Evolutionary conservation across 768 basidiomycete genomes (phyloP).

Genomic region (Calocera cornea): DNA sequence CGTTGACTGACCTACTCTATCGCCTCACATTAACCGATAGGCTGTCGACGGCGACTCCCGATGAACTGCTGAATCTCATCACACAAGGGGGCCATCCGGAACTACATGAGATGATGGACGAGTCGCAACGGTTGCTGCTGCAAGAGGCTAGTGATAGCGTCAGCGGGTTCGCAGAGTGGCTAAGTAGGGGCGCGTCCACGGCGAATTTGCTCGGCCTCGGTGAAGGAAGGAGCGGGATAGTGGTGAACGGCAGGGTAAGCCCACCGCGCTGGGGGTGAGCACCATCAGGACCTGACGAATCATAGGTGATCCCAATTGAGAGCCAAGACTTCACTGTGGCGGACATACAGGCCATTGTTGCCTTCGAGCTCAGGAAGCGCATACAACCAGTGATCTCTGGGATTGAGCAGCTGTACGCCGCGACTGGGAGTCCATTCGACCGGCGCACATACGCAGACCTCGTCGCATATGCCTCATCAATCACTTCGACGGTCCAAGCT

Average conservation of each 20-base stretch:
- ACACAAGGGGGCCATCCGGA: conserved; percentile 3
- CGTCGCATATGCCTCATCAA: conserved; percentile 51
- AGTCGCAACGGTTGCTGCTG: conserved; percentile 7
- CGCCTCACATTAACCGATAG: conserved; percentile 15
- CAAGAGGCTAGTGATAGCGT: conserved; percentile 11
- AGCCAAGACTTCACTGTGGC: conserved; percentile 43
- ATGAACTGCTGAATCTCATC: conserved; percentile 18
- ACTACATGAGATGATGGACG: conserved; percentile 7
- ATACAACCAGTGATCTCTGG: conserved; percentile 55
- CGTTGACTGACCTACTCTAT: conserved; percentile 15
- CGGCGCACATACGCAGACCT: conserved; percentile 37
- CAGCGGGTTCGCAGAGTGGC: conserved; percentile 1
- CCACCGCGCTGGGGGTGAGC: conserved; percentile 8
- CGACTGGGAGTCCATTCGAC: conserved; percentile 13
- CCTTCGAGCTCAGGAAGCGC: conserved; percentile 62
- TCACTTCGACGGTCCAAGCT: conserved; percentile 54
- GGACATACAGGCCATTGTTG: conserved; percentile 61
- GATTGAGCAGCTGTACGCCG: conserved; percentile 35
- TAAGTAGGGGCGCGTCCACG: background rate
- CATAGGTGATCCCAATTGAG: conserved; percentile 59
- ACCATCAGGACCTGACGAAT: background rate
- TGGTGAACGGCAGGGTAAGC: conserved; percentile 77
- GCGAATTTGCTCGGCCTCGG: conserved; percentile 32
- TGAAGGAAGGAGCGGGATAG: conserved; percentile 47
- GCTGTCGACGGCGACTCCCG: conserved; percentile 13